Percentiles rank a stretch among this genome's conserved stretches.
These are phyloP conservation scores for Zygnema cylindricum DNA, from an alignment of 139 green algal genomes.

Conservation along the genomic window DNA sequence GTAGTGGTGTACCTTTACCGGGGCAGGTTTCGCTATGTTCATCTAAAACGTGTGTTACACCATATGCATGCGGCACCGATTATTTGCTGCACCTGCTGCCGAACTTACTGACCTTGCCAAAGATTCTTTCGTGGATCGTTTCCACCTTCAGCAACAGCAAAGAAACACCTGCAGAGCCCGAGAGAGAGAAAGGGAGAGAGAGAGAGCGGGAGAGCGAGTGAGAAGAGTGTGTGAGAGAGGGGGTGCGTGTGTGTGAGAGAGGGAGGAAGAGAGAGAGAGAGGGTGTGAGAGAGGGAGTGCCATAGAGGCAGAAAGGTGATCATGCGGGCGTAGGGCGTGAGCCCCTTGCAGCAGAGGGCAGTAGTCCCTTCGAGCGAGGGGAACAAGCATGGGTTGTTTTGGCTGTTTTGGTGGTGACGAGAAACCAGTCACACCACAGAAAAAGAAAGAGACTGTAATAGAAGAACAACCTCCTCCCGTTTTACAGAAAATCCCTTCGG, in stretches of 20 bases:
- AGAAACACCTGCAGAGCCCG: too few relatives aligned
- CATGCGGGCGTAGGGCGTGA: neutral
- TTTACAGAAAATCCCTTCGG: too few relatives aligned
- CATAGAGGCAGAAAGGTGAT: too few relatives aligned
- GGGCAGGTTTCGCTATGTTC: too few relatives aligned
- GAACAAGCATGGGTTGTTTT: neutral
- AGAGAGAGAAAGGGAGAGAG: neutral
- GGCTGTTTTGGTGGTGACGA: neutral
- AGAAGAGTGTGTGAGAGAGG: neutral
- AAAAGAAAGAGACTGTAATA: neutral
- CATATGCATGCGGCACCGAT: too few relatives aligned
- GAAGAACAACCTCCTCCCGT: neutral
- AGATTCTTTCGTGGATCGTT: too few relatives aligned
- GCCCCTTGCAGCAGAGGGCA: neutral
- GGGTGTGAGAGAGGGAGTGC: neutral
- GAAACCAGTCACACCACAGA: neutral
- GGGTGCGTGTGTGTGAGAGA: neutral
- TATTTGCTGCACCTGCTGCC: too few relatives aligned
- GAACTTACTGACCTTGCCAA: too few relatives aligned
- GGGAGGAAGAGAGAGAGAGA: slow-evolving; percentile 1
- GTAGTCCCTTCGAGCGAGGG: neutral
- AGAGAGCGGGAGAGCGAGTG: neutral
- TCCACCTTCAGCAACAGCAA: too few relatives aligned
- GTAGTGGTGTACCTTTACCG: too few relatives aligned
- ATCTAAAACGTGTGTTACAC: too few relatives aligned